Evolutionary conservation across 768 basidiomycete species (phyloP).

Genomic region (Candolleomyces eurysporus): DNA sequence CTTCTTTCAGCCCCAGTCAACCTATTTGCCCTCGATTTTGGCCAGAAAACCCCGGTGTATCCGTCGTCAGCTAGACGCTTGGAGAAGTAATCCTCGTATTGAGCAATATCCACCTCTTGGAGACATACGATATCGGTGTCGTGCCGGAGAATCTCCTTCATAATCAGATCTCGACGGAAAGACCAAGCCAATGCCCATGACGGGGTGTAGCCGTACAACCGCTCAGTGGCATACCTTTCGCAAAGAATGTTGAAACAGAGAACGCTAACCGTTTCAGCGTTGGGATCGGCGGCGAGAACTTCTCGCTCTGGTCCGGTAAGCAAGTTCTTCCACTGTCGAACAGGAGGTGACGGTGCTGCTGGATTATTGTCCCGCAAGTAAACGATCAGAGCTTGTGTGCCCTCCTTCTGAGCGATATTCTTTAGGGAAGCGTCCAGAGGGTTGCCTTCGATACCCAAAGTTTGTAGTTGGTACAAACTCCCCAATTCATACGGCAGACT

Average conservation of each 20-base stretch:
- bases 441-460: constrained; percentile 96
- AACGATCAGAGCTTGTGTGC: constrained; percentile 84
- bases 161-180: constrained; percentile 85
- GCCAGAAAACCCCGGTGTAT: constrained; percentile 90
- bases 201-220: constrained; percentile 94
- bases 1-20: constrained; percentile 85
- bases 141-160: constrained; percentile 79
- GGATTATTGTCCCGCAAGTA: constrained; percentile 95
- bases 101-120: constrained; percentile 91
- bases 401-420: constrained; percentile 87
- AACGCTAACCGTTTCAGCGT: constrained; percentile 73
- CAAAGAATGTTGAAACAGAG: constrained; percentile 95
- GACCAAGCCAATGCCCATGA: constrained; percentile 96
- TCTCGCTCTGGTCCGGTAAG: constrained; percentile 60
- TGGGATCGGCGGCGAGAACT: constrained; percentile 55
- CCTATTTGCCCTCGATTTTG: constrained; percentile 90
- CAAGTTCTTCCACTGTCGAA: constrained; percentile 72
- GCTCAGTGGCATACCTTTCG: constrained; percentile 84
- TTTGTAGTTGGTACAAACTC: constrained; percentile 86
- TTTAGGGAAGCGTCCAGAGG: constrained; percentile 79
- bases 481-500: constrained; percentile 87
- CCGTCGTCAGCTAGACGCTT: constrained; percentile 69
- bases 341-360: constrained; percentile 74
- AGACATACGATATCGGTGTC: constrained; percentile 90
- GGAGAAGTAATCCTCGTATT: constrained; percentile 89